These are phyloP conservation scores for Meyerozyma smithsonii DNA, from an alignment of 1,139 yeast species.

Conservation along the genomic window DNA sequence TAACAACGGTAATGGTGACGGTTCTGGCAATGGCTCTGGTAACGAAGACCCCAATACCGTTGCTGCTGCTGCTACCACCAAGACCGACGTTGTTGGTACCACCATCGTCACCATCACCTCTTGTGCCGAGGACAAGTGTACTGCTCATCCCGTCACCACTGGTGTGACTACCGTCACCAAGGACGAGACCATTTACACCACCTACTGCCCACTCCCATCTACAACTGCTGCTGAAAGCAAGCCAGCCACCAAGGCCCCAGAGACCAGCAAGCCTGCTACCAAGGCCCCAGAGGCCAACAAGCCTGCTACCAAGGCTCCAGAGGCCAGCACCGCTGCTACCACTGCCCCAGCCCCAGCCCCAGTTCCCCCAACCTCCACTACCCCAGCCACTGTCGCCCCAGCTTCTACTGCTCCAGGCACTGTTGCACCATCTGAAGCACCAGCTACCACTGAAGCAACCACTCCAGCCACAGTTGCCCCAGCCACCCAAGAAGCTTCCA, in stretches of 20 bases:
- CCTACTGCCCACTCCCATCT: slow-evolving; percentile 6
- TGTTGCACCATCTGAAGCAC: slow-evolving; percentile 12
- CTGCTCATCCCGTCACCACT: slow-evolving; percentile 18
- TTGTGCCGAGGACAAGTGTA: slow-evolving; percentile 22
- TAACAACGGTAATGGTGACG: background rate
- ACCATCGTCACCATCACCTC: slow-evolving; percentile 33
- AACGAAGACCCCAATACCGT: background rate
- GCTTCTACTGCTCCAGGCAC: slow-evolving; percentile 2
- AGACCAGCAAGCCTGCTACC: no score
- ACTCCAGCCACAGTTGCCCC: slow-evolving; percentile 3
- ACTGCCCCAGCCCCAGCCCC: slow-evolving; percentile 12
- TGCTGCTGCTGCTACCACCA: slow-evolving; percentile 13
- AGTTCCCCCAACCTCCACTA: slow-evolving; percentile 17
- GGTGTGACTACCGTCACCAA: slow-evolving; percentile 22
- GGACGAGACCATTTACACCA: slow-evolving; percentile 23
- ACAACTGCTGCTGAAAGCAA: slow-evolving; percentile 9
- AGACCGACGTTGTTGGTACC: slow-evolving; percentile 17
- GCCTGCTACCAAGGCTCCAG: slow-evolving; percentile 12
- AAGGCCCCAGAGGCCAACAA: no score
- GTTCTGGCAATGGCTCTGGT: slow-evolving; percentile 1
- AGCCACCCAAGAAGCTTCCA: slow-evolving; percentile 2
- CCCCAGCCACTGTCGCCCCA: slow-evolving; percentile 10
- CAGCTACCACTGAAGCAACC: slow-evolving; percentile 7
- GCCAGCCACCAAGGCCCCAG: slow-evolving; percentile 12
- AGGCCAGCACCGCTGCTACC: slow-evolving; percentile 12